Evolutionary conservation across 495 filamentous ascomycete genomes (phyloP), one percentile per base, ranked within the genome.

Genomic region (Acidiella bohemica): DNA sequence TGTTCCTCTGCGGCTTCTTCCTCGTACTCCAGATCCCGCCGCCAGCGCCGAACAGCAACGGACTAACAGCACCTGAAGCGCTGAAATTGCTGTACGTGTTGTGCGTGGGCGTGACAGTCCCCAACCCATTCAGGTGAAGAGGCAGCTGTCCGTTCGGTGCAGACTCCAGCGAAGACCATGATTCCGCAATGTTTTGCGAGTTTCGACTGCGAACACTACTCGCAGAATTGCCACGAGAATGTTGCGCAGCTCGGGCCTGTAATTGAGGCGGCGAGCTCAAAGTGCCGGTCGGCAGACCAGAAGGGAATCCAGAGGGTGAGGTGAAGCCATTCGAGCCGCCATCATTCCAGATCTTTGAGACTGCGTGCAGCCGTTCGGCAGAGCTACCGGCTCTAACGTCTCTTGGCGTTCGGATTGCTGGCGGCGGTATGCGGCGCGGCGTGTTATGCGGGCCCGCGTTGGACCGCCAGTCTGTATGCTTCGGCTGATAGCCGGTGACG

Each of bases 201-300:
- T 22, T 23, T 5, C 34, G 13, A 31, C 44, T 52, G 33, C 39
- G 49, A 32, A 39, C 29, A 28, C 44, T 47, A 32, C 14, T 41
- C 33, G 39, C 44, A 34, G 44, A 47, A 40, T 40, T 44, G 29
- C 36, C 44, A 18, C 49, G 44, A 16, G 49, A 52, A 23, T 52
- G 49, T 7, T 22, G 4, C 14, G 7, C 14, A 20, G 19, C 20
- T 18, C 14, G 26, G 18, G n/a, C 13, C 3, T 8, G 36, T 2
- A 39, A 24, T 3, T 42, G 32, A 6, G 43, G 14, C 1, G 47
- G 36, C 3, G 37, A 42, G 42, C 17, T 23, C 1, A 50, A 33
- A 3, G 47, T 51, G 4, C 47, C 47, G 2, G 29, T 46, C 1
- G 47, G 38, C 4, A 47, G 34, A 8, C 43, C 47, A 8, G 43